Conservation (phyloP, 441 rosid species). For the Cnidoscolus chayamansa region DNA sequence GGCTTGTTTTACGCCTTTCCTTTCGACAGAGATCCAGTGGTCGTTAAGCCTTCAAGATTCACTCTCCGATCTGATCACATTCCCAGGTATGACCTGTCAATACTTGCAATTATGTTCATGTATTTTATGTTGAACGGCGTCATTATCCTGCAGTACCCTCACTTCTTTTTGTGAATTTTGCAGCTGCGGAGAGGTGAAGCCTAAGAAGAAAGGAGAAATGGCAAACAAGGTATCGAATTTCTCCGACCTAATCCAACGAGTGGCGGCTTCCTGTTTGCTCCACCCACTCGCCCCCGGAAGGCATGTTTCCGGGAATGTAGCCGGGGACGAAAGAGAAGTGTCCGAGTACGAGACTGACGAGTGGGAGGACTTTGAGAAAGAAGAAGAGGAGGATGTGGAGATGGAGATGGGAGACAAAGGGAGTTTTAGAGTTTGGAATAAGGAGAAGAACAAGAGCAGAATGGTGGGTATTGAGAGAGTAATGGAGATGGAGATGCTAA, state of each 20-base stretch:
- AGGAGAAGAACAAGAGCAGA: slow-evolving; percentile 18
- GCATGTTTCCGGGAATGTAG: slow-evolving; percentile 35
- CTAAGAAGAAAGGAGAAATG: slow-evolving; percentile 60
- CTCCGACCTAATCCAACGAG: slow-evolving; percentile 86
- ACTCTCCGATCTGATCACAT: slow-evolving; percentile 35
- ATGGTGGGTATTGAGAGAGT: slow-evolving; percentile 40
- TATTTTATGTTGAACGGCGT: background rate
- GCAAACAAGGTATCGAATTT: slow-evolving; percentile 66
- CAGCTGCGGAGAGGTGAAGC: slow-evolving; percentile 35
- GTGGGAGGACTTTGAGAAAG: slow-evolving; percentile 30
- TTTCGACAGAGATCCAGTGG: slow-evolving; percentile 35
- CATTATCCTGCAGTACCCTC: background rate
- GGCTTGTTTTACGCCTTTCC: slow-evolving; percentile 46
- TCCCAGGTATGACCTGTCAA: slow-evolving; percentile 26
- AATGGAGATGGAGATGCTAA: slow-evolving; percentile 58
- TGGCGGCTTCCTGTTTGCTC: slow-evolving; percentile 82
- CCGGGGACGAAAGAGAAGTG: slow-evolving; percentile 28
- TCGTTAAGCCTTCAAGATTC: slow-evolving; percentile 27
- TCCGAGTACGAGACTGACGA: slow-evolving; percentile 35
- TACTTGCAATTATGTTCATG: no score
- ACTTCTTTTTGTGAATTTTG: background rate
- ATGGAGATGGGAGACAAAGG: slow-evolving; percentile 13
- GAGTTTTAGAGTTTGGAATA: slow-evolving; percentile 21
- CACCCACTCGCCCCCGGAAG: slow-evolving; percentile 74
- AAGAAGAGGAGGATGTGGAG: slow-evolving; percentile 31